Conservation (phyloP, 176 grass and related monocot genomes). For the Oryza meyeriana region DNA sequence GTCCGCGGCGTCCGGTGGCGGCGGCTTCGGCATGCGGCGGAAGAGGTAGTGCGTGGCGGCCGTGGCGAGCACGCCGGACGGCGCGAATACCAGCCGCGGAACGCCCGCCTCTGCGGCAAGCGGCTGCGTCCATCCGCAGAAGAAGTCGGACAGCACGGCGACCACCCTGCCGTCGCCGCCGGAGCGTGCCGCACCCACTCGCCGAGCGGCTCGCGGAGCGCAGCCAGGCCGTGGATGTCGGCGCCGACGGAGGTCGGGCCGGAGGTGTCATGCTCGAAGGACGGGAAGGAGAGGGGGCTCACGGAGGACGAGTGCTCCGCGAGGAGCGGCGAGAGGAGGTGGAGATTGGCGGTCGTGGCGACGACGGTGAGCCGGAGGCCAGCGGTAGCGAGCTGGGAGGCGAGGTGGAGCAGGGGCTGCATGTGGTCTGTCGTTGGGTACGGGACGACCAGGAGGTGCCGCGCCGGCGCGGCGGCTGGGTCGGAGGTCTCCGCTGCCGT, state of each 20-base stretch:
- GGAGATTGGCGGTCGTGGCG: slow-evolving; percentile 16
- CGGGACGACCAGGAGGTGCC: slow-evolving; percentile 41
- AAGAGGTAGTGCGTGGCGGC: slow-evolving; percentile 40
- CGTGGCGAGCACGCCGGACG: slow-evolving; percentile 21
- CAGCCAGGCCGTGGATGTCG: slow-evolving; percentile 1
- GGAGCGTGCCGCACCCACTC: slow-evolving; percentile 6
- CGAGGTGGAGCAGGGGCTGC: slow-evolving; percentile 30
- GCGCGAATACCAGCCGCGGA: slow-evolving; percentile 34
- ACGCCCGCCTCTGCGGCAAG: slow-evolving; percentile 32
- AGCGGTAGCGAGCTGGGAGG: slow-evolving; percentile 12
- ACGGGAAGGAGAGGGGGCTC: slow-evolving; percentile 26
- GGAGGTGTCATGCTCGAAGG: background rate
- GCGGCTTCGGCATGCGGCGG: slow-evolving; percentile 21
- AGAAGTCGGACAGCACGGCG: slow-evolving; percentile 51
- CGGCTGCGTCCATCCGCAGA: slow-evolving; percentile 55
- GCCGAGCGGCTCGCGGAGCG: slow-evolving; percentile 24
- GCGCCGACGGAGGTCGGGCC: background rate
- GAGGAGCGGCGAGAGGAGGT: slow-evolving; percentile 15
- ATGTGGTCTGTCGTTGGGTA: slow-evolving; percentile 41
- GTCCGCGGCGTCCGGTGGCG: background rate
- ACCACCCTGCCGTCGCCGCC: slow-evolving; percentile 16
- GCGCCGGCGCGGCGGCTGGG: background rate
- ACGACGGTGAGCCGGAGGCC: slow-evolving; percentile 34
- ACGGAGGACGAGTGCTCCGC: slow-evolving; percentile 17
- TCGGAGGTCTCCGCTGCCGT: background rate